Evolutionary conservation across 2,329 filamentous ascomycete genomes (phyloP).

Genomic region (Alternaria atra): DNA sequence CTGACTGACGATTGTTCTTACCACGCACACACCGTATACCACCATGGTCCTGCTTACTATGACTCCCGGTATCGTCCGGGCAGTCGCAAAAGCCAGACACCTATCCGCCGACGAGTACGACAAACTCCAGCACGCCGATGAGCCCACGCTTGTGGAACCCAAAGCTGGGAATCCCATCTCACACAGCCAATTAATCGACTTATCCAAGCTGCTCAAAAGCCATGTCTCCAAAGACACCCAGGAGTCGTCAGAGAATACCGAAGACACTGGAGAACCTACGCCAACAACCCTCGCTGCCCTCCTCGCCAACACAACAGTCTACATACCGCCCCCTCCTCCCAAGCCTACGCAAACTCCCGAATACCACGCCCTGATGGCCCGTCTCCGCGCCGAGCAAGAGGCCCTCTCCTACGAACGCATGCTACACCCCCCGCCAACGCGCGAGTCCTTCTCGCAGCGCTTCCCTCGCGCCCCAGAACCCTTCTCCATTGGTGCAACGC

Average conservation of each 20-base stretch:
- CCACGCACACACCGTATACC: slow-evolving; percentile 12
- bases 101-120: slow-evolving; percentile 28
- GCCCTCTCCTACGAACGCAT: slow-evolving; percentile 82
- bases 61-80: slow-evolving; percentile 73
- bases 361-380: slow-evolving; percentile 87
- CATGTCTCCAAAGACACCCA: slow-evolving; percentile 15
- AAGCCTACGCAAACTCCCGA: slow-evolving; percentile 74
- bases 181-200: slow-evolving; percentile 71
- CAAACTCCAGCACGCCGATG: slow-evolving; percentile 43
- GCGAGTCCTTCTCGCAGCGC: slow-evolving; percentile 68
- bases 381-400: slow-evolving; percentile 84
- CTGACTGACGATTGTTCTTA: not conserved
- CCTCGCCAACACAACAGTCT: slow-evolving; percentile 75
- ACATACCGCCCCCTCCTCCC: slow-evolving; percentile 79
- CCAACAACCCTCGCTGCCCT: slow-evolving; percentile 70
- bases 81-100: slow-evolving; percentile 55
- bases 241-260: not conserved
- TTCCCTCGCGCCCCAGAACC: slow-evolving; percentile 64
- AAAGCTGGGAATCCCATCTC: slow-evolving; percentile 73
- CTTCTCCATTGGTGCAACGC: slow-evolving; percentile 52
- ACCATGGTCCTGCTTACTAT: slow-evolving; percentile 81
- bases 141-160: slow-evolving; percentile 62
- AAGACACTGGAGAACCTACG: not conserved
- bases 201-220: slow-evolving; percentile 65
- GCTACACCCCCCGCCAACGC: slow-evolving; percentile 66